Percentiles rank a stretch among this genome's conserved stretches.
These are phyloP conservation scores for Lepiota venenata DNA, from an alignment of 768 basidiomycete species.

Conservation along the genomic window DNA sequence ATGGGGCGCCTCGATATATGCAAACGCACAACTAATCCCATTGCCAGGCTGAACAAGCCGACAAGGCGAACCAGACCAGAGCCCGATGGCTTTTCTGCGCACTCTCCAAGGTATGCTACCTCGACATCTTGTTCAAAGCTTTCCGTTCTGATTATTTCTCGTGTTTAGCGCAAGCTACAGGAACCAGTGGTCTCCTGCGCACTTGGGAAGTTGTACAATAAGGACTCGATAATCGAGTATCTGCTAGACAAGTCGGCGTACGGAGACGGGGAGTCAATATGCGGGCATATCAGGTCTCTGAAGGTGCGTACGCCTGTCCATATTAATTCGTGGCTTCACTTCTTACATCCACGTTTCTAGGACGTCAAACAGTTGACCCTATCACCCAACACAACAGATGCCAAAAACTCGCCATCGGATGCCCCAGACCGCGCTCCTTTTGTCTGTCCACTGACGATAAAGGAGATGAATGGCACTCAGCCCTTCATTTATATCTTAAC, in stretches of 20 bases:
- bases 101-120: slow-evolving; percentile 75
- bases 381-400: slow-evolving; percentile 62
- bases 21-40: not conserved
- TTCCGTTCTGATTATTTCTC: not conserved
- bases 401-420: slow-evolving; percentile 25
- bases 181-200: slow-evolving; percentile 91
- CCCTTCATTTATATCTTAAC: slow-evolving; percentile 85
- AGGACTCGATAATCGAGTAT: slow-evolving; percentile 90
- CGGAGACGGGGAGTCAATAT: slow-evolving; percentile 90
- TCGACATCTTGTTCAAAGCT: not conserved
- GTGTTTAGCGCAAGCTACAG: slow-evolving; percentile 67
- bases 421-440: slow-evolving; percentile 58
- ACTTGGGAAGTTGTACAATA: slow-evolving; percentile 94
- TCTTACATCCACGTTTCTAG: slow-evolving; percentile 35
- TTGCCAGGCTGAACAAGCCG: slow-evolving; percentile 73
- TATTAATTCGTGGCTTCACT: not conserved
- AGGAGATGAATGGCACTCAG: slow-evolving; percentile 90
- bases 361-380: slow-evolving; percentile 83
- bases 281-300: slow-evolving; percentile 85
- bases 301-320: slow-evolving; percentile 56
- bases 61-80: slow-evolving; percentile 85
- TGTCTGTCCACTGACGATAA: slow-evolving; percentile 87
- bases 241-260: slow-evolving; percentile 79
- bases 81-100: slow-evolving; percentile 94
- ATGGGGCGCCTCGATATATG: slow-evolving; percentile 7